Evolutionary conservation across 495 filamentous ascomycete genomes (phyloP).

Genomic region (Penicillium tannophilum): DNA sequence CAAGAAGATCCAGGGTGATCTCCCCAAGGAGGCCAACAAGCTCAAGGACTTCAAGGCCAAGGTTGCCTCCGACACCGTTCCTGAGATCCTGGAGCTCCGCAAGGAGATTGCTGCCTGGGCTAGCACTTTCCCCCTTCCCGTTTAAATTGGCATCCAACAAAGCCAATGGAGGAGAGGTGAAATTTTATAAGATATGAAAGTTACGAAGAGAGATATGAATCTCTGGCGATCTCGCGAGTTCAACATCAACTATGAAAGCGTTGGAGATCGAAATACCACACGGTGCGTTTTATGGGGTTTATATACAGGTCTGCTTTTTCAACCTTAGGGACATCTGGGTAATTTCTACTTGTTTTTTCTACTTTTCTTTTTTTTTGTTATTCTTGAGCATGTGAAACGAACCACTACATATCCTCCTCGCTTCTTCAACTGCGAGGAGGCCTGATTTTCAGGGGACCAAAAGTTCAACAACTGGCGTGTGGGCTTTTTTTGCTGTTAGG

Average conservation of each 20-base stretch:
- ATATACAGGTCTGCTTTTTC: conserved; percentile 52
- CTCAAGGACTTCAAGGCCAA: conserved; percentile 98
- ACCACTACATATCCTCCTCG: conserved; percentile 32
- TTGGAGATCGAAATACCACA: conserved; percentile 30
- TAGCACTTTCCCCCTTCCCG: conserved; percentile 87
- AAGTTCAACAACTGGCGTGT: conserved; percentile 39
- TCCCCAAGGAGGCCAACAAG: conserved; percentile 98
- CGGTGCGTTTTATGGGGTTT: conserved; percentile 47
- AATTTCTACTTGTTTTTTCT: conserved; percentile 23
- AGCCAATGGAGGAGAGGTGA: conserved; percentile 6
- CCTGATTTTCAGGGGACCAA: conserved; percentile 39
- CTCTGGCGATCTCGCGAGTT: conserved; percentile 27
- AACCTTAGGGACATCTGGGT: conserved; percentile 50
- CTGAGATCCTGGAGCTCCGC: conserved; percentile 78
- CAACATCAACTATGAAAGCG: conserved; percentile 35
- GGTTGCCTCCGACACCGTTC: conserved; percentile 73
- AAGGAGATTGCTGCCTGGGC: conserved; percentile 91
- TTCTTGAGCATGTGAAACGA: conserved; percentile 37
- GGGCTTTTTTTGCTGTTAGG: conserved; percentile 15
- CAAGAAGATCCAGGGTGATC: conserved; percentile 76
- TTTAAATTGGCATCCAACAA: conserved; percentile 45
- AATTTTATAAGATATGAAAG: conserved; percentile 22
- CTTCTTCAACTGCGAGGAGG: conserved; percentile 43
- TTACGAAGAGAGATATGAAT: conserved; percentile 26
- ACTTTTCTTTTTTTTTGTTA: conserved; percentile 13